Evolutionary conservation across 805 yeast species (phyloP).

Genomic region (Lachancea lanzarotensis): DNA sequence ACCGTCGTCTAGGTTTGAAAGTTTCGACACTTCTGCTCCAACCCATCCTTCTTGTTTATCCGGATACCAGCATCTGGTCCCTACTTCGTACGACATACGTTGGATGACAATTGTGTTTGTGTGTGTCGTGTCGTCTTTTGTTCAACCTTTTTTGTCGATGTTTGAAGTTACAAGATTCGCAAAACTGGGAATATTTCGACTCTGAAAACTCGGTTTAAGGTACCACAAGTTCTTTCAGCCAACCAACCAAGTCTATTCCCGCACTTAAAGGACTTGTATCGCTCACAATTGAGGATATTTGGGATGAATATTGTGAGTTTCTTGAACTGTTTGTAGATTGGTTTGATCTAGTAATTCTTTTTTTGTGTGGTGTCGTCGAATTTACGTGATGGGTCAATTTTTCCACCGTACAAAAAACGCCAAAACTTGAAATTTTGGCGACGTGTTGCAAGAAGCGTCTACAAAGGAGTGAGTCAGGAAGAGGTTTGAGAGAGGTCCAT

Average conservation of each 20-base stretch:
- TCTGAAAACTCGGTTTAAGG: neutral
- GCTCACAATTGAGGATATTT: neutral
- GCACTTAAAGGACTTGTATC: neutral
- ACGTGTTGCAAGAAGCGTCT: no score
- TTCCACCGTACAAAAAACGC: neutral
- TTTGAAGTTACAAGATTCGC: neutral
- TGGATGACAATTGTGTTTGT: neutral
- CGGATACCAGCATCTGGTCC: conserved; percentile 74
- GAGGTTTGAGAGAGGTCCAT: no score
- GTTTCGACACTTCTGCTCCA: conserved; percentile 54
- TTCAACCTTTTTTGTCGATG: neutral
- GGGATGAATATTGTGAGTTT: neutral
- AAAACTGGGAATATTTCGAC: neutral
- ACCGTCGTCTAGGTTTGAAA: conserved; percentile 32
- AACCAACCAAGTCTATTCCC: neutral
- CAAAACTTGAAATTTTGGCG: neutral
- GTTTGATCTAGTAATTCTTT: neutral
- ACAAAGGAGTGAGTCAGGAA: neutral
- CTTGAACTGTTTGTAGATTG: neutral
- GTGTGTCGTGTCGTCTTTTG: no score
- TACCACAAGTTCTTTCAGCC: neutral
- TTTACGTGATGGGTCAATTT: neutral
- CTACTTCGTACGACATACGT: conserved; percentile 41
- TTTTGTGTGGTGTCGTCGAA: neutral
- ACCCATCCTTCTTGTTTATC: conserved; percentile 66